Evolutionary conservation across 768 basidiomycete species (phyloP), one percentile per base, ranked within the genome.

Genomic region (Rhizopogon salebrosus): DNA sequence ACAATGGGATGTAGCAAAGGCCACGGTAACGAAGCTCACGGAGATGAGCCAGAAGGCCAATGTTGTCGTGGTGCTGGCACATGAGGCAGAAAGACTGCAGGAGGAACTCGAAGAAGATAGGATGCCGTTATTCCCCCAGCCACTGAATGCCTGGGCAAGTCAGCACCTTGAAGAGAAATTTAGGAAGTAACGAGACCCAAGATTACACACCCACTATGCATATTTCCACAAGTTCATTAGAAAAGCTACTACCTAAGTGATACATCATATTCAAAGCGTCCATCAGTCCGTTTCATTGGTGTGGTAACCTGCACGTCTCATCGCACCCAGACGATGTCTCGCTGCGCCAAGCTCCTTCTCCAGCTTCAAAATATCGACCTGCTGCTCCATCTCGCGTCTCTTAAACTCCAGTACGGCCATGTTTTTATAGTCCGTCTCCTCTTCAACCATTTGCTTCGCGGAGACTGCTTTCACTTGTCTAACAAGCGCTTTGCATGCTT

Each of bases 391-490:
- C 80, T 98, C 95, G 45, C 87, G 80, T 64, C 83, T 89, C 79
- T 98, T 98, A 82, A 95, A 98, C 71, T 99, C 95, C 63, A 97
- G 77, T 39, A 77, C 85, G 3, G 92, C 90, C 92, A 98, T 95
- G 57, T 85, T 85, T 70, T 87, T 88, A 74, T 92, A 98, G 48
- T 82, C 78, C 11, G 83, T 77, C n/a, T 89, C 85, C 57, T 95
- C 91, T 49, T 86, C 83, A 61, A 85, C 81, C 9, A 71, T 70
- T 69, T 95, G 87, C 68, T 84, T 84, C 39, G 92, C 89, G 23
- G 94, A 87, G 57, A 98, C 85, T 3, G 93, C 87, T 73, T 95
- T 98, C 74, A 99, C 95, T 67, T 98, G 95, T 61, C 83, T 81
- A 53, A 99, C 97, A 52, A 99, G 84, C 34, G 94, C 93, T 67